Evolutionary conservation across 352 stramenopile species (phyloP).

Genomic region (Phytophthora citrophthora): DNA sequence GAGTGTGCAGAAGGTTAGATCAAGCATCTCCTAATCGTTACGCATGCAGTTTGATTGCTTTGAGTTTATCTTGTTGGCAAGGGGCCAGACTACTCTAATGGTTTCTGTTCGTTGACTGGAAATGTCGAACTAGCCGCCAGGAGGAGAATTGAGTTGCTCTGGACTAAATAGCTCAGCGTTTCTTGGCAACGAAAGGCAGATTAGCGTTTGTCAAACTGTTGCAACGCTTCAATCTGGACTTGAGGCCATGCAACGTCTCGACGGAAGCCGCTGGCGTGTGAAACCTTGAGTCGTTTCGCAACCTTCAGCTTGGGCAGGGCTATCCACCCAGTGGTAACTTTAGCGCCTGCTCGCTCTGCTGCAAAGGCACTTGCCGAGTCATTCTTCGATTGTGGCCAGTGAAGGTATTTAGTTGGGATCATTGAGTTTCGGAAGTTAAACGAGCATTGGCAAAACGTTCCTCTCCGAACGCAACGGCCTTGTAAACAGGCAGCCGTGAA

Average conservation of each 20-base stretch:
- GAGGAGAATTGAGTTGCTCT: slow-evolving; percentile 4
- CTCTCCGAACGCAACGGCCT: background rate
- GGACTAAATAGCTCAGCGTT: background rate
- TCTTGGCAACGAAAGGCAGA: slow-evolving; percentile 1
- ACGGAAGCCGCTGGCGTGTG: background rate
- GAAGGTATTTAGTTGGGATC: background rate
- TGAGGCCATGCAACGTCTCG: slow-evolving; percentile 1
- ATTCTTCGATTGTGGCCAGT: background rate
- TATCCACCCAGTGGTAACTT: background rate
- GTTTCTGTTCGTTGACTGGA: background rate
- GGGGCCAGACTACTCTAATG: background rate
- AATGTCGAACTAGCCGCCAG: background rate
- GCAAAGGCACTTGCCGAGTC: slow-evolving; percentile 1
- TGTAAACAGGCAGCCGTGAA: slow-evolving; percentile 11
- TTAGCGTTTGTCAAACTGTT: background rate
- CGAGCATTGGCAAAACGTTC: slow-evolving; percentile 4
- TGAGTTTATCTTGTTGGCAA: background rate
- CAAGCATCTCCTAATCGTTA: no score
- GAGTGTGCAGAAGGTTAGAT: background rate
- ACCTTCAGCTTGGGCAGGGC: background rate
- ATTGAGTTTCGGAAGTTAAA: slow-evolving; percentile 11
- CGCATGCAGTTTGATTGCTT: background rate
- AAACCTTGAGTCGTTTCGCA: slow-evolving; percentile 4
- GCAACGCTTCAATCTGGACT: slow-evolving; percentile 5
- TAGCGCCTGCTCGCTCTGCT: background rate